Evolutionary conservation across 2,329 filamentous ascomycete species (phyloP), one percentile per base, ranked within the genome.

Genomic region (Incumbomyces lentus): DNA sequence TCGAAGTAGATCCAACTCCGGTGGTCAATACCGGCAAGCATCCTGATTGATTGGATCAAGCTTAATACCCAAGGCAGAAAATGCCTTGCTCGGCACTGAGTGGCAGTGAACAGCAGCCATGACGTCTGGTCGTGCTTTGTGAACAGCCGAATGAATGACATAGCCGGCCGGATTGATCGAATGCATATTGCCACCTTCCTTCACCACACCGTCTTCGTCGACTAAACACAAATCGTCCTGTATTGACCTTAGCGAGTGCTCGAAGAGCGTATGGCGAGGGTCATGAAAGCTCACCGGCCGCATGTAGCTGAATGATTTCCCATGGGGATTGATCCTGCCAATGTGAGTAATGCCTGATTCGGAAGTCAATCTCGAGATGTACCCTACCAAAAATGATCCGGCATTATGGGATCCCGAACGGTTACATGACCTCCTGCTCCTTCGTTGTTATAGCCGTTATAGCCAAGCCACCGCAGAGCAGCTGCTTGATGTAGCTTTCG

Each of bases 101-200:
- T 79, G 77, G 2, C 73, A 74, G 58, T 81, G 77, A 1, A 75
- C 75, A 2, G 75, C 76, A 40, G 73, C 74, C 44, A 73, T 65
- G 14, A 80, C 69, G 55, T 80, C 76, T 1, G 76, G 75, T 1
- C 76, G 68, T 2, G 77, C 77, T 29, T 69, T 68, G 55, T 80
- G 75, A 2, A 79, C 73, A n/a, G 75, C 75, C 3, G 72, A 70
- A 57, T 80, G 76, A 42, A 81, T 80, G 63, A 76, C 72, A 55
- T 78, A 79, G 0, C 75, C 76, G 40, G 69, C 68, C 43, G 64
- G 63, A 26, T 67, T 66, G 47, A 60, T 66, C 46, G 59, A 66
- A 13, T 60, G 49, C 53, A 67, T 65, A 32, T 64, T 64, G 12
- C 65, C 65, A 2, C 64, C 65, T 29, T 65, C 63, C 6, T 60